Conservation (phyloP, 768 basidiomycete genomes). For the Mycena filopes region DNA sequence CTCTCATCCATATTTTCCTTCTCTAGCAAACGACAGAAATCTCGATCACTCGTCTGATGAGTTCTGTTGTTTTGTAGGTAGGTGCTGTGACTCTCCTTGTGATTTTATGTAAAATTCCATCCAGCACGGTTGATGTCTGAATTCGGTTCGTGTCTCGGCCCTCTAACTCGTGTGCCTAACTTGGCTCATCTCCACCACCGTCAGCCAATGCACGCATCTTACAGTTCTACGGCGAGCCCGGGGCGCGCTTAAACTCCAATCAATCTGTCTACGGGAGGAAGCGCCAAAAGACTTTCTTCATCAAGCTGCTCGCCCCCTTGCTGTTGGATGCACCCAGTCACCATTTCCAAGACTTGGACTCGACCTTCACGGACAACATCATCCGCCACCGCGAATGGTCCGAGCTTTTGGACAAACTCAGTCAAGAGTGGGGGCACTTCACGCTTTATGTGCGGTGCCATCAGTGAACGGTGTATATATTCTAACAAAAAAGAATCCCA, state of each 20-base stretch:
- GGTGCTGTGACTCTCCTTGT: constrained; percentile 6
- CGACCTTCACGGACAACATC: constrained; percentile 60
- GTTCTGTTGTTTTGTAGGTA: constrained; percentile 40
- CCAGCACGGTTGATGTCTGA: constrained; percentile 56
- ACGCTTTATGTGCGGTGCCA: constrained; percentile 58
- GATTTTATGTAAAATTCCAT: neutral
- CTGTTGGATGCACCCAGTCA: constrained; percentile 63
- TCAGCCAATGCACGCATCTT: too few species aligned
- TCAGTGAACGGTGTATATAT: too few species aligned
- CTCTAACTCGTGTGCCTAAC: too few species aligned
- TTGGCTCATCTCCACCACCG: too few species aligned
- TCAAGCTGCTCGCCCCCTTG: constrained; percentile 51
- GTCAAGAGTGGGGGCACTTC: constrained; percentile 62
- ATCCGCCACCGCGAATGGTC: constrained; percentile 56
- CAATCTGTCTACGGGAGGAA: constrained; percentile 51
- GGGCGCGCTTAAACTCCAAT: constrained; percentile 56
- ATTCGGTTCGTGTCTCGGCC: constrained; percentile 49
- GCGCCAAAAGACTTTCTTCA: constrained; percentile 46
- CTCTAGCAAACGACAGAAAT: constrained; percentile 11
- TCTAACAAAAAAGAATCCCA: constrained; percentile 30
- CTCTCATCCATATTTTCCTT: neutral
- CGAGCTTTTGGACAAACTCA: constrained; percentile 54
- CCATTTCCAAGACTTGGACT: constrained; percentile 56
- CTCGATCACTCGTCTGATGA: neutral
- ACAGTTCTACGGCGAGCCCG: constrained; percentile 59